Percentiles rank a stretch among this genome's conserved stretches.
Conservation (phyloP, 345 rosid genomes). For the Arabidopsis suecica region DNA sequence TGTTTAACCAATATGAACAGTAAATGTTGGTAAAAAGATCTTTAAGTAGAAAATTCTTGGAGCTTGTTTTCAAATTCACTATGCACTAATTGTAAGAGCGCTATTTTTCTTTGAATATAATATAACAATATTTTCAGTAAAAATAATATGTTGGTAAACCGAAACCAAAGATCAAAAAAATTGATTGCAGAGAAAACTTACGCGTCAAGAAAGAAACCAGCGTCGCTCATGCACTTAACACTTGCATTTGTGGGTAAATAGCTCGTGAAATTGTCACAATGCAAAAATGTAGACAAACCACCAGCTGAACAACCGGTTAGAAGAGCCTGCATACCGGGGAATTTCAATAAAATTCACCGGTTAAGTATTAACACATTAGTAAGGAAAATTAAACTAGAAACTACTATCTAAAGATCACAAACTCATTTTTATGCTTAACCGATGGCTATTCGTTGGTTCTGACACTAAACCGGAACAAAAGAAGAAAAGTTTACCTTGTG, state of each 20-base stretch:
- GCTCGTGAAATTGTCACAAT: conserved; percentile 70
- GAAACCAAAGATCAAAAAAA: not conserved
- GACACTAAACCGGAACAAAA: conserved; percentile 10
- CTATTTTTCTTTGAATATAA: no score
- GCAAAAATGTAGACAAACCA: conserved; percentile 79
- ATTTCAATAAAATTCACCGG: not conserved
- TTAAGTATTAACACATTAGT: conserved; percentile 14
- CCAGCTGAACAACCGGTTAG: conserved; percentile 99
- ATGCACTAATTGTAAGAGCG: no score
- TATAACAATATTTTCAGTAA: no score
- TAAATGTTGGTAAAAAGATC: not conserved
- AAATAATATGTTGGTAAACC: not conserved
- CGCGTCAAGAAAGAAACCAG: conserved; percentile 91
- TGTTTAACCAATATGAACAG: conserved; percentile 44
- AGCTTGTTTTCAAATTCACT: no score
- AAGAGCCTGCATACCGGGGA: conserved; percentile 66
- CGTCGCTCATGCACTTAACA: conserved; percentile 96
- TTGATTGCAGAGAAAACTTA: conserved; percentile 46
- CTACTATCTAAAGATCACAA: not conserved
- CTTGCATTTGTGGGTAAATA: conserved; percentile 63
- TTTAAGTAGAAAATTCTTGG: no score
- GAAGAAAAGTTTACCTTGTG: conserved; percentile 56
- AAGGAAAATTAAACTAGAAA: not conserved
- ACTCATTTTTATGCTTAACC: no score
- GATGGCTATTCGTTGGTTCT: no score